Conservation (phyloP, 257 asterid genomes). For the Anisodus acutangulus region DNA sequence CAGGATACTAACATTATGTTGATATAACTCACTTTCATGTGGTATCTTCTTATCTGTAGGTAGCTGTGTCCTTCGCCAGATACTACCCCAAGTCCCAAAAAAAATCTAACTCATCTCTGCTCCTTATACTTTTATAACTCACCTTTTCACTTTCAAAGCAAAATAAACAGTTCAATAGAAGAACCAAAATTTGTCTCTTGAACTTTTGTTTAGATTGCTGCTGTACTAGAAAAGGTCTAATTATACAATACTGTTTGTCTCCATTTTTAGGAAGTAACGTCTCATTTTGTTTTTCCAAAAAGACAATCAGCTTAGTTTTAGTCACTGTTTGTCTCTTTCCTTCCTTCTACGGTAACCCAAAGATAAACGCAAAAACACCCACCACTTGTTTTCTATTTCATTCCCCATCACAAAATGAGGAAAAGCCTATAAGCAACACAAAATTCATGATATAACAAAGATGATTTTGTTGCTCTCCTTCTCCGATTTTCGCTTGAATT, state of each 20-base stretch:
- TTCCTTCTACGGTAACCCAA: neutral
- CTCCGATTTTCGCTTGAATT: constrained; percentile 46
- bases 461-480: neutral
- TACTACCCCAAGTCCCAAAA: neutral
- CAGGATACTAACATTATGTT: neutral
- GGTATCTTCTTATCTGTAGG: neutral
- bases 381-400: constrained; percentile 4
- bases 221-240: neutral
- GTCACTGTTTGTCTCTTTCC: neutral
- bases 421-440: neutral
- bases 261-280: neutral
- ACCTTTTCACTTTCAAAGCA: neutral
- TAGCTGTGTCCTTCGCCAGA: neutral
- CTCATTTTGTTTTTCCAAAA: neutral
- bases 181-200: neutral
- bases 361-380: neutral
- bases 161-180: neutral
- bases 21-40: neutral
- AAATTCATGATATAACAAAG: too few relatives aligned
- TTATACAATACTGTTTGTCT: neutral
- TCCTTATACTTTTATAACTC: neutral
- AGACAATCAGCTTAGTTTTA: neutral
- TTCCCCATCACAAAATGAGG: neutral
- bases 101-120: neutral
- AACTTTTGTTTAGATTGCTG: neutral